These are phyloP conservation scores for Fagopyrum homotropicum DNA, from an alignment of 148 eudicot species.

Conservation along the genomic window DNA sequence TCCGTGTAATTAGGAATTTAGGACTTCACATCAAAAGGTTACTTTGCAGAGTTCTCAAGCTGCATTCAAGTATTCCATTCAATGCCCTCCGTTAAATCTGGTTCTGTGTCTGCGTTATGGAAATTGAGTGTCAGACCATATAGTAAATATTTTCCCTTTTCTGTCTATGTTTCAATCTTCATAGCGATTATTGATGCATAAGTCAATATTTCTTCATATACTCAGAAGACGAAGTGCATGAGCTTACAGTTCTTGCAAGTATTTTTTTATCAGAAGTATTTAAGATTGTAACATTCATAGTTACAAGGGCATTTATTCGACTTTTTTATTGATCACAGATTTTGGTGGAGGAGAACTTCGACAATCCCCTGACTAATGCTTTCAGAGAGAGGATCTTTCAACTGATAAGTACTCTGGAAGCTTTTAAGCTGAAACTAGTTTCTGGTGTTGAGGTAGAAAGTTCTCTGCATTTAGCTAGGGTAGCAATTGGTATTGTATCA, in stretches of 20 bases:
- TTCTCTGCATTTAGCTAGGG: constrained; percentile 49
- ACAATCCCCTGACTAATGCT: constrained; percentile 51
- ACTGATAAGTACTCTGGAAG: constrained; percentile 37
- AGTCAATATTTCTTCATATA: background rate
- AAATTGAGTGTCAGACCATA: background rate
- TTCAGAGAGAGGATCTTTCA: constrained; percentile 56
- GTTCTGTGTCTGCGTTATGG: background rate
- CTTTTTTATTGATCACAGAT: constrained; percentile 36
- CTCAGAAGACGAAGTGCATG: background rate
- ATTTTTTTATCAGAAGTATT: background rate
- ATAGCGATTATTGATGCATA: background rate
- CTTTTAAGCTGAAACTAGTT: constrained; percentile 44
- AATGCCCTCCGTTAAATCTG: background rate
- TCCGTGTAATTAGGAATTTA: background rate
- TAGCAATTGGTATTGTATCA: constrained; percentile 61
- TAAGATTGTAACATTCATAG: background rate
- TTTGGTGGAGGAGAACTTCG: constrained; percentile 31
- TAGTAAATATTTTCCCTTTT: background rate
- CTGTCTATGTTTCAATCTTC: background rate
- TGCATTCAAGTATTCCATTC: background rate
- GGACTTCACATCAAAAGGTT: background rate
- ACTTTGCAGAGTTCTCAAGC: background rate
- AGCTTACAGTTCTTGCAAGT: background rate
- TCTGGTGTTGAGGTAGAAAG: constrained; percentile 35
- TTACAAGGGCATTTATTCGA: background rate